Conservation (phyloP, 768 basidiomycete genomes). For the Gloeophyllum trabeum region DNA sequence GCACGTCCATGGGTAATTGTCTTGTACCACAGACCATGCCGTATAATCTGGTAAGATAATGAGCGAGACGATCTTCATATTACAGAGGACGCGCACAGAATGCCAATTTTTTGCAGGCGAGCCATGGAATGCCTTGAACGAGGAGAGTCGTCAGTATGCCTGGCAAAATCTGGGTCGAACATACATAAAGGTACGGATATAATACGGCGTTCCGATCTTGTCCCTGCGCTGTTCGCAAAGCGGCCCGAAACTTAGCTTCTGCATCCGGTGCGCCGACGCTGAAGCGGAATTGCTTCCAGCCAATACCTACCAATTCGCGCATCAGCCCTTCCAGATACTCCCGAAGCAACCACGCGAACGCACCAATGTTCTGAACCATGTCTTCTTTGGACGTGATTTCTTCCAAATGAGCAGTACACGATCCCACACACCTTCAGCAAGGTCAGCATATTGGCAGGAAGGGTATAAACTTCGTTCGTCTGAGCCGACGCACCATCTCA, state of each 20-base stretch:
- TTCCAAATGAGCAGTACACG: slow-evolving; percentile 63
- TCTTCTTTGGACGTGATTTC: slow-evolving; percentile 46
- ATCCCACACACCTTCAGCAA: slow-evolving; percentile 64
- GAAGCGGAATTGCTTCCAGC: slow-evolving; percentile 57
- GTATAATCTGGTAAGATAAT: slow-evolving; percentile 40
- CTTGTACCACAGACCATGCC: slow-evolving; percentile 62
- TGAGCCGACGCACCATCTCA: slow-evolving; percentile 39
- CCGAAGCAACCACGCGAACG: slow-evolving; percentile 1
- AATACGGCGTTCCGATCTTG: slow-evolving; percentile 25
- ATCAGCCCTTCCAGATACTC: neutral
- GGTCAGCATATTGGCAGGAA: neutral
- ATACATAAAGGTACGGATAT: slow-evolving; percentile 28
- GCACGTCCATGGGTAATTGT: slow-evolving; percentile 44
- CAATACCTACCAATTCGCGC: slow-evolving; percentile 21
- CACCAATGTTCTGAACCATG: slow-evolving; percentile 41
- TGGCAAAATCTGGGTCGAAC: neutral
- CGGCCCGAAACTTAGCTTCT: slow-evolving; percentile 49
- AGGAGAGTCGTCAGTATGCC: neutral
- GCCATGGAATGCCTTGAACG: slow-evolving; percentile 55
- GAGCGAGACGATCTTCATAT: neutral
- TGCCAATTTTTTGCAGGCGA: slow-evolving; percentile 61
- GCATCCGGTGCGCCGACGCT: slow-evolving; percentile 64
- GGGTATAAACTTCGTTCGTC: neutral
- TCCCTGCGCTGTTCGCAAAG: slow-evolving; percentile 26
- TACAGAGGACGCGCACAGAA: slow-evolving; percentile 29